Evolutionary conservation across 2,329 filamentous ascomycete species (phyloP).

Genomic region (Orbilia oligospora): DNA sequence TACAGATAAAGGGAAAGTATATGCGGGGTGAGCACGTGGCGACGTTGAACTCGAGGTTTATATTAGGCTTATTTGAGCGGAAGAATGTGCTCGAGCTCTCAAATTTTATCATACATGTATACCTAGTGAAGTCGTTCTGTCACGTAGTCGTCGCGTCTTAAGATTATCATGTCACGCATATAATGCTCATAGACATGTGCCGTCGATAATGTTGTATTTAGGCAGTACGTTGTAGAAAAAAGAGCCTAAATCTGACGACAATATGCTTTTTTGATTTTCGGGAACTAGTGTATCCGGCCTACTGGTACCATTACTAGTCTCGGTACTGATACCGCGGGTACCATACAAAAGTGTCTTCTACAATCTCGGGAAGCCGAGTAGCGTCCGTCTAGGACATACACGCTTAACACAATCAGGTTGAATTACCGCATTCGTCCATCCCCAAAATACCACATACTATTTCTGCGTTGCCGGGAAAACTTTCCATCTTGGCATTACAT

Average conservation of each 20-base stretch:
- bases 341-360: background rate
- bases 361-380: conserved; percentile 6
- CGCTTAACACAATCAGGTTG: conserved; percentile 2
- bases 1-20: background rate
- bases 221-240: background rate
- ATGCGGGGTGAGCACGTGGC: background rate
- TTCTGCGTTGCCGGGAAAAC: conserved; percentile 34
- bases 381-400: conserved; percentile 4
- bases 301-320: background rate
- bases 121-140: background rate
- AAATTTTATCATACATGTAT: background rate
- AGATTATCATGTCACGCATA: conserved; percentile 3
- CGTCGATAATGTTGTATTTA: background rate
- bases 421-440: conserved; percentile 12
- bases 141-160: conserved; percentile 1
- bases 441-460: conserved; percentile 6
- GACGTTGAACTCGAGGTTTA: background rate
- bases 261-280: background rate
- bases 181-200: background rate
- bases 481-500: conserved; percentile 28
- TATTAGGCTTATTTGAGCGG: conserved; percentile 4
- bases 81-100: background rate
- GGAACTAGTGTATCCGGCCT: background rate
- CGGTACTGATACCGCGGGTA: background rate
- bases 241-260: background rate